Conservation (phyloP, 305 asterid genomes). For the Andrographis paniculata region DNA sequence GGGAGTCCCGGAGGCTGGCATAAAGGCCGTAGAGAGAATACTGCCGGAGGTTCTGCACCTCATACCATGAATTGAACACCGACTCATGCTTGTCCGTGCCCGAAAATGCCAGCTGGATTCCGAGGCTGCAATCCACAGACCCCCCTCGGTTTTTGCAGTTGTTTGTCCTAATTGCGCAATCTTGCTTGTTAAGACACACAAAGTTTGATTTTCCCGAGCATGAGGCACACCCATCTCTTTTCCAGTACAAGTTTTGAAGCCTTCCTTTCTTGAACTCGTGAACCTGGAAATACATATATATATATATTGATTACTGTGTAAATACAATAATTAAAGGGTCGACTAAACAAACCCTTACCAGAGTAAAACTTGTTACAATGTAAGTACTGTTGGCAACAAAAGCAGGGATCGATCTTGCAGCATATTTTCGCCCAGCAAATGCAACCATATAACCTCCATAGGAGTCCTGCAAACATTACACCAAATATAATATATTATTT, state of each 20-base stretch:
- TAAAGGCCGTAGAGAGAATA: slow-evolving; percentile 79
- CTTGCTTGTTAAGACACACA: slow-evolving; percentile 84
- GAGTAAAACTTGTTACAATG: slow-evolving; percentile 81
- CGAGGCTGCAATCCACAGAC: slow-evolving; percentile 78
- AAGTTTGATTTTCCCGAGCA: slow-evolving; percentile 61
- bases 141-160: slow-evolving; percentile 74
- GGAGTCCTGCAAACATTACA: too few species aligned
- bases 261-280: slow-evolving; percentile 86
- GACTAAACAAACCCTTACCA: slow-evolving; percentile 38
- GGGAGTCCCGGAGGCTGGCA: slow-evolving; percentile 61
- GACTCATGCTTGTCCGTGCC: slow-evolving; percentile 86
- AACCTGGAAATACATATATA: slow-evolving; percentile 35
- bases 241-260: slow-evolving; percentile 91
- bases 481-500: too few species aligned
- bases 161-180: slow-evolving; percentile 76
- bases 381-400: slow-evolving; percentile 58
- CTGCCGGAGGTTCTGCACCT: slow-evolving; percentile 84
- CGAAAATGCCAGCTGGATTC: slow-evolving; percentile 83
- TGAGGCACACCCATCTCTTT: slow-evolving; percentile 82
- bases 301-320: too few species aligned
- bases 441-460: slow-evolving; percentile 95
- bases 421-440: slow-evolving; percentile 82
- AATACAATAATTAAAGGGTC: too few species aligned
- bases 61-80: slow-evolving; percentile 93
- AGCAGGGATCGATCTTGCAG: slow-evolving; percentile 80